A percentile compares a stretch with the other conserved stretches of the same genome.
Evolutionary conservation across 2,329 filamentous ascomycete genomes (phyloP).

Genomic region (Tolypocladium capitatum): DNA sequence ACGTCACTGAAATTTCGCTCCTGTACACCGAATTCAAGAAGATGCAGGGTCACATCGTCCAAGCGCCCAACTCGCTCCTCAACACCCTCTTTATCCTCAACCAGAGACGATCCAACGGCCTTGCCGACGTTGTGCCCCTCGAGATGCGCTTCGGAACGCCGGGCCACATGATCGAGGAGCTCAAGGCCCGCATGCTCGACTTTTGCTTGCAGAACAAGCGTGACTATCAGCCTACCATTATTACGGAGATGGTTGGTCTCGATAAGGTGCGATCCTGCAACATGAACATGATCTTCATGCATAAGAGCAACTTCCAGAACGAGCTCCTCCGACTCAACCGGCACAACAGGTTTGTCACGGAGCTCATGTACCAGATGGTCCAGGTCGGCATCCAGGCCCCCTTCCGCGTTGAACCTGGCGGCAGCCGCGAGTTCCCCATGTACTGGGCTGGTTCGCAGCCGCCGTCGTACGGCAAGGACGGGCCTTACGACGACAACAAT

Average conservation of each 20-base stretch:
- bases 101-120: slow-evolving; percentile 74
- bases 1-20: slow-evolving; percentile 85
- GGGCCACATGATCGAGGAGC: slow-evolving; percentile 65
- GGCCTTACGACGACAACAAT: slow-evolving; percentile 7
- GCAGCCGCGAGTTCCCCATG: slow-evolving; percentile 54
- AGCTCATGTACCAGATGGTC: slow-evolving; percentile 76
- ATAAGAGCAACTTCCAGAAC: slow-evolving; percentile 95
- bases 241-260: slow-evolving; percentile 71
- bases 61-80: slow-evolving; percentile 86
- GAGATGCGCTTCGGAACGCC: slow-evolving; percentile 83
- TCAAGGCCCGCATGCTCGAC: slow-evolving; percentile 67
- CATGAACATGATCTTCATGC: slow-evolving; percentile 91
- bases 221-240: slow-evolving; percentile 74
- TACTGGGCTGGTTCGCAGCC: slow-evolving; percentile 30
- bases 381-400: slow-evolving; percentile 78
- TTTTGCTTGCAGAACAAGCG: slow-evolving; percentile 79
- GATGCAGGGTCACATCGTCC: slow-evolving; percentile 92
- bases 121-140: slow-evolving; percentile 76
- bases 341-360: slow-evolving; percentile 88
- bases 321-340: slow-evolving; percentile 79
- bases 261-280: slow-evolving; percentile 74
- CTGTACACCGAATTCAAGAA: slow-evolving; percentile 98
- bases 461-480: slow-evolving; percentile 19
- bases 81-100: slow-evolving; percentile 93
- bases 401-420: slow-evolving; percentile 44